Percentiles rank a stretch among this genome's conserved stretches.
Evolutionary conservation across 768 basidiomycete species (phyloP).

Genomic region (Pholiota conissans): DNA sequence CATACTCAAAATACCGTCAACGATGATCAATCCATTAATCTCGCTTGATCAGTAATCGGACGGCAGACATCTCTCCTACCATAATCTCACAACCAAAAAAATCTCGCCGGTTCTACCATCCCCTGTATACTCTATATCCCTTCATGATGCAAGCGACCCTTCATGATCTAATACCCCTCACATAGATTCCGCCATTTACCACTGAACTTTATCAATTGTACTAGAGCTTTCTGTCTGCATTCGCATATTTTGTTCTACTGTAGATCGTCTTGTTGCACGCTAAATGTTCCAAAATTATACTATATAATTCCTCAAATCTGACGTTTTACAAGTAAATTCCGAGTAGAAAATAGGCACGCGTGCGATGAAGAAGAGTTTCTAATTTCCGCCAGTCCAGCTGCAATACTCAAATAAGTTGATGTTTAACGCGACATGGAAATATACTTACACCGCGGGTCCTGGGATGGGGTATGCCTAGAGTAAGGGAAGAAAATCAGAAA

Average conservation of each 20-base stretch:
- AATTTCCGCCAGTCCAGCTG: constrained; percentile 14
- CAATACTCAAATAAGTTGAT: not conserved
- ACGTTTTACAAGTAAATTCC: too few species aligned
- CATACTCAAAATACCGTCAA: not conserved
- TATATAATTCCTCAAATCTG: too few species aligned
- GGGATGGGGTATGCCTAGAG: constrained; percentile 39
- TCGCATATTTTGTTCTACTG: not conserved
- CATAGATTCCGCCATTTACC: not conserved
- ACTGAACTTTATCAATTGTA: not conserved
- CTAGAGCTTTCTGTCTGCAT: not conserved
- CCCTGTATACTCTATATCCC: not conserved
- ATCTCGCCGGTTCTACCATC: not conserved
- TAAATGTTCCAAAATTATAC: too few species aligned
- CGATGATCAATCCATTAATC: not conserved
- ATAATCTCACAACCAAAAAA: not conserved
- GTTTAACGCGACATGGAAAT: not conserved
- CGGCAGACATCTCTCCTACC: not conserved
- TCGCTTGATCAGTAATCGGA: not conserved
- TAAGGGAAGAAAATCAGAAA: not conserved
- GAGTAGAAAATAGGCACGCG: not conserved
- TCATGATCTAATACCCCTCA: not conserved
- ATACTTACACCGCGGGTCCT: constrained; percentile 38
- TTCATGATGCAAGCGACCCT: not conserved
- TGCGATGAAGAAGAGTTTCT: not conserved
- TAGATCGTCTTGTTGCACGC: not conserved